A percentile compares a stretch with the other conserved stretches of the same genome.
These are phyloP conservation scores for Penicillium italicum DNA, from an alignment of 2,329 filamentous ascomycete species.

Conservation along the genomic window DNA sequence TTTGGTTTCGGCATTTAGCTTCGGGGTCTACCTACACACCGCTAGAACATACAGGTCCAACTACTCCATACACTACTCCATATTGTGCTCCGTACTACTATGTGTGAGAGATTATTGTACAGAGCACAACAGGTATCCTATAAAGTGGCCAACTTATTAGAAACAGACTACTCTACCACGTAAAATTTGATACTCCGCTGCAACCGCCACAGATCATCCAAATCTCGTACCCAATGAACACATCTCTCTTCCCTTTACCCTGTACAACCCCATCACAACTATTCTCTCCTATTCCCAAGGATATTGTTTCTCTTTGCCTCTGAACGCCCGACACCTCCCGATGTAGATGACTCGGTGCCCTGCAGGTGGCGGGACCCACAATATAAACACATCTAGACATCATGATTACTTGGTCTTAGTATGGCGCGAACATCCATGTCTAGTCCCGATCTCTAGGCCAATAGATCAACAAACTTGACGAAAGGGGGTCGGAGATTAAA, in stretches of 20 bases:
- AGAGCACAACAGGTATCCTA: neutral
- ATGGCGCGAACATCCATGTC: neutral
- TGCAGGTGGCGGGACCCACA: conserved; percentile 24
- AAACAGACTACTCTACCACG: neutral
- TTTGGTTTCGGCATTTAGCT: neutral
- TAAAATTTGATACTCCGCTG: neutral
- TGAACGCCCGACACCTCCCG: neutral
- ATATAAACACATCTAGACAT: conserved; percentile 22
- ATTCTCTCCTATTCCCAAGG: neutral
- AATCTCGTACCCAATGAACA: neutral
- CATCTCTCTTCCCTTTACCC: neutral
- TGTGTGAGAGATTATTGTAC: neutral
- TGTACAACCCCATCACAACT: neutral
- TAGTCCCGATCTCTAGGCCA: neutral
- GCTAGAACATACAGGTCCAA: too few relatives aligned
- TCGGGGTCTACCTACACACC: conserved; percentile 9
- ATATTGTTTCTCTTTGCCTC: neutral
- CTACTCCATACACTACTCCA: neutral
- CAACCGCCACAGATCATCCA: conserved; percentile 3
- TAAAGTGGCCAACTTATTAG: conserved; percentile 1
- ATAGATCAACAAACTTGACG: neutral
- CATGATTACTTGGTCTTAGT: conserved; percentile 7
- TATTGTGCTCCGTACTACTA: neutral
- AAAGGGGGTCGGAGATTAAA: conserved; percentile 4
- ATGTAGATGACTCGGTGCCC: conserved; percentile 3